phyloP scores from a whole-genome alignment of 805 yeast genomes.

The Candida silvicultrix region DNA sequence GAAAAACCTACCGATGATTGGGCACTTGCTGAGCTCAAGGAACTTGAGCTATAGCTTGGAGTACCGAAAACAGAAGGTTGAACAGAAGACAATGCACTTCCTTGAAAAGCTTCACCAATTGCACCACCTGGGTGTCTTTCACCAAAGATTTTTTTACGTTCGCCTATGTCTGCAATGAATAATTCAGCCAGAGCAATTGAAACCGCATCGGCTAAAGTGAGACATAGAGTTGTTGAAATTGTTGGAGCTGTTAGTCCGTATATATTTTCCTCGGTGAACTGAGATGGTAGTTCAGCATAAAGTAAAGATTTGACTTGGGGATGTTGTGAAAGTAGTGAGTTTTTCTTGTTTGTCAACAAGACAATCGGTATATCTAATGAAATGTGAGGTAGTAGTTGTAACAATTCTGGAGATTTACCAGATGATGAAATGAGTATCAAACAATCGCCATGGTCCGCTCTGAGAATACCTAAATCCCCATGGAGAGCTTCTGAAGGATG shows the following conservation, averaged over 20 bases:
- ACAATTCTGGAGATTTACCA: slow-evolving; percentile 77
- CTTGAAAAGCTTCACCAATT: slow-evolving; percentile 51
- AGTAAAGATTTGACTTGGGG: slow-evolving; percentile 46
- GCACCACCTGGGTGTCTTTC: slow-evolving; percentile 89
- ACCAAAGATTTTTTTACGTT: slow-evolving; percentile 53
- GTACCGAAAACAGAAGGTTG: slow-evolving; percentile 16
- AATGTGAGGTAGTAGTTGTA: slow-evolving; percentile 44
- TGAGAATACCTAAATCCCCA: slow-evolving; percentile 77
- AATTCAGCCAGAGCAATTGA: slow-evolving; percentile 68
- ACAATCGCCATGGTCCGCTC: slow-evolving; percentile 47
- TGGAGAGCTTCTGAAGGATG: slow-evolving; percentile 89
- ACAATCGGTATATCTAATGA: slow-evolving; percentile 48
- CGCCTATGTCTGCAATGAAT: slow-evolving; percentile 47
- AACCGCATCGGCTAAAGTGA: slow-evolving; percentile 74
- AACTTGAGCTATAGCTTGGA: slow-evolving; percentile 7
- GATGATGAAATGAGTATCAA: slow-evolving; percentile 68
- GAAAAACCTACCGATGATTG: slow-evolving; percentile 1
- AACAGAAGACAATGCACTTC: slow-evolving; percentile 14
- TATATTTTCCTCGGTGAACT: slow-evolving; percentile 46
- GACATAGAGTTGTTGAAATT: slow-evolving; percentile 69
- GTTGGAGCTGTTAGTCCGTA: slow-evolving; percentile 90
- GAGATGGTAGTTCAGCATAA: slow-evolving; percentile 54
- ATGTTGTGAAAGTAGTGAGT: slow-evolving; percentile 47
- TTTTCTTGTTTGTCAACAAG: slow-evolving; percentile 55
- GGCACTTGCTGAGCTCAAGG: slow-evolving; percentile 7